phyloP scores from a whole-genome alignment of 2,329 filamentous ascomycete species.

The Acrocalymma vagum region DNA sequence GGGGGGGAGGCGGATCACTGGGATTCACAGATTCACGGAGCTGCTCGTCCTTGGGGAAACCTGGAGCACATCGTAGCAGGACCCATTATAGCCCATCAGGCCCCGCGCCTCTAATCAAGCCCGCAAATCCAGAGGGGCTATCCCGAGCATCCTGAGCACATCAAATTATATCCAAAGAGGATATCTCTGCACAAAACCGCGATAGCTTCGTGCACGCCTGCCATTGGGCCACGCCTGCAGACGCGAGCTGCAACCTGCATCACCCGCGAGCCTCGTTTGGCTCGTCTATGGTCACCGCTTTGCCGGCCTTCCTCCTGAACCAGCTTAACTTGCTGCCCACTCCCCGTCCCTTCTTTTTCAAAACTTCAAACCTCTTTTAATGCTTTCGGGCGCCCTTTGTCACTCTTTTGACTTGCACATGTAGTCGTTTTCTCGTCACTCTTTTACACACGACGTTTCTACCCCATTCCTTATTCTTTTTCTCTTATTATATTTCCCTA shows the following conservation, averaged over 20 bases:
- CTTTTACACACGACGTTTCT: slow-evolving; percentile 37
- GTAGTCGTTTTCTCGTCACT: slow-evolving; percentile 42
- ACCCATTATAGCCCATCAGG: slow-evolving; percentile 18
- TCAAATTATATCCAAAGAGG: slow-evolving; percentile 22
- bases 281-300: slow-evolving; percentile 25
- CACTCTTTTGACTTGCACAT: slow-evolving; percentile 47
- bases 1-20: slow-evolving; percentile 14
- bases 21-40: slow-evolving; percentile 12
- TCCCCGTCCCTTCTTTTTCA: slow-evolving; percentile 35
- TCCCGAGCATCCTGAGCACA: slow-evolving; percentile 20
- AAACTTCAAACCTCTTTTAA: slow-evolving; percentile 40
- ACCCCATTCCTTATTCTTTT: slow-evolving; percentile 21
- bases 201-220: slow-evolving; percentile 34
- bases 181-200: slow-evolving; percentile 21
- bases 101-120: slow-evolving; percentile 18
- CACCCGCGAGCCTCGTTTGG: slow-evolving; percentile 35
- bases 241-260: slow-evolving; percentile 44
- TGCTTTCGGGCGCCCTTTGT: slow-evolving; percentile 44
- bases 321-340: slow-evolving; percentile 38
- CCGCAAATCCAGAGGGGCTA: no score
- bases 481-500: slow-evolving; percentile 28
- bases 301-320: slow-evolving; percentile 30
- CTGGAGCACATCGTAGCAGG: slow-evolving; percentile 26
- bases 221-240: slow-evolving; percentile 33
- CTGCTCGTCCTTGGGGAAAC: slow-evolving; percentile 29